Evolutionary conservation across 23 red algal species (phyloP), one percentile per base, ranked within the genome.

Genomic region (Chondrus crispus): DNA sequence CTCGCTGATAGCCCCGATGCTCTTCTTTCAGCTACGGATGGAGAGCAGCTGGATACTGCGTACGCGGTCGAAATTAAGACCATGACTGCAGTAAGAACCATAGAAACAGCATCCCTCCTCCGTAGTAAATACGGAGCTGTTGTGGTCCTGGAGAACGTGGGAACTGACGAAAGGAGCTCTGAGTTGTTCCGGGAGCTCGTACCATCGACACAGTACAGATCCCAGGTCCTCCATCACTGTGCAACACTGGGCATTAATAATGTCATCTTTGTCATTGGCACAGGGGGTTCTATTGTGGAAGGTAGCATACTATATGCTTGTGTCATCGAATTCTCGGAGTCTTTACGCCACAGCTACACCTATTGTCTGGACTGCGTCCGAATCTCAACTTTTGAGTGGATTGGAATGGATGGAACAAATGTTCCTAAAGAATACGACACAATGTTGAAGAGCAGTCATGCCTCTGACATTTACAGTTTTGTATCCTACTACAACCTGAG

Each of bases 221-320:
- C 54, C 42, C 57, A 85, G 41, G 47, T 53, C 57, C 42, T 85
- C 36, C 81, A 85, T 40, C 2, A 85, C 38, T 0, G 33, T 14
- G 39, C 54, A 22, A 42, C 0, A 22, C 29, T 68, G 29, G 57
- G 29, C 12, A 14, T 41, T 1, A 69, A 68, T 35, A 16, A 40
- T 39, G 81, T 86, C 32, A 8, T 86, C 14, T 86, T 86, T 36
- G 82, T 86, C 41, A 26, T 47, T n/a, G 62, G 37, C 4, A 86
- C 41, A 30, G 82, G 82, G 13, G 46, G 82, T 24, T 62, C 53
- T 66, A 1, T 38, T 24, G 36, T 12, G 2, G 80, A 62, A 42
- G 80, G 53, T 41, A 10, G 60, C 46, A 2, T 84, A 0, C 58
- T 84, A 43, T 66, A 84, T 40, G 1, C 60, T 24, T 50, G 36